Base-by-base conservation (phyloP, 2,329 filamentous ascomycete species). In the Fusarium nelsonii region DNA sequence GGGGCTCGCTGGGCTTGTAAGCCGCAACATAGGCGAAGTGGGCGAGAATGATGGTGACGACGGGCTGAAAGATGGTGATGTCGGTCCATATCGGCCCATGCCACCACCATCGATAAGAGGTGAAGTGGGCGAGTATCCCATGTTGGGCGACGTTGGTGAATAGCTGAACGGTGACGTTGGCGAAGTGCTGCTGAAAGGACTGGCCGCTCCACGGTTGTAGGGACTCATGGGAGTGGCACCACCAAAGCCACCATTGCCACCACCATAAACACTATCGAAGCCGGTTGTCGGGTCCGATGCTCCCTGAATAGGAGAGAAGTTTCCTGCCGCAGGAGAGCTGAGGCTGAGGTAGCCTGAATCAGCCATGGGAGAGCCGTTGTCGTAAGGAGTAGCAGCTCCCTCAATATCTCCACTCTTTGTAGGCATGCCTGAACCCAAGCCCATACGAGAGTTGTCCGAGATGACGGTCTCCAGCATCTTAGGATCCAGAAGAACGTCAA, bases 401-500 rank as follows among this genome's bases (percentile, higher is more conserved):
- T 92, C 92, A 46, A 91, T 85, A 64, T 91, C 89, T 59, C 87
- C 87, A 61, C 90, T 91, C 82, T 94, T 94, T 71, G 90, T 86
- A 15, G 91, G 90, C 80, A 95, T 90, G 53, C 91, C 91, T 57
- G 91, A 89, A 87, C 93, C 93, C 48, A 94, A 87, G 74, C 91
- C 92, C 83, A 91, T 93, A 78, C 92, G 90, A 43, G 92, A 92
- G 79, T 97, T 97, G 81, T 97, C 94, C 50, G 93, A 94, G 62
- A 97, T 94, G 75, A 97, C 93, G 18, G 94, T 97, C 79, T 97
- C 93, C 43, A 98, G 88, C 93, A 99, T 97, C 81, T 92, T 92
- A 70, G 94, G 94, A 78, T 99, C 97, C 71, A 99, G 87, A 73
- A 94, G 90, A 55, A 98, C 90, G 70, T 99, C 94, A 75, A 99